phyloP scores from a whole-genome alignment of 2,329 filamentous ascomycete species.

The Scedosporium boydii region DNA sequence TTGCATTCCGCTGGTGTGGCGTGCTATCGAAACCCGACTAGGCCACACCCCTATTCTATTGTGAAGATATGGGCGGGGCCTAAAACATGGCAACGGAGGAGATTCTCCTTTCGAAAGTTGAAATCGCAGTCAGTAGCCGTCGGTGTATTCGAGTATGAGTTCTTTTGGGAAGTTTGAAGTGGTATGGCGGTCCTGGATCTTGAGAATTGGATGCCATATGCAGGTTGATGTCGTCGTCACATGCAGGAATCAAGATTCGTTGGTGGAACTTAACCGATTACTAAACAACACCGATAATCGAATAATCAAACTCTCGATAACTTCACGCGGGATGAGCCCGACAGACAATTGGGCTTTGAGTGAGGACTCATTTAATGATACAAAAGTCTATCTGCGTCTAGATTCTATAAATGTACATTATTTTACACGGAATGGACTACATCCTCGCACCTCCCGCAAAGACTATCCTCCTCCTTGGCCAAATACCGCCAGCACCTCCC shows the following conservation, averaged over 20 bases:
- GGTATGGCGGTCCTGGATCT: not conserved
- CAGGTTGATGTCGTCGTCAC: not conserved
- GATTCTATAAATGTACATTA: not conserved
- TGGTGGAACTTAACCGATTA: not conserved
- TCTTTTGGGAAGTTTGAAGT: not conserved
- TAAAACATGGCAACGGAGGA: not conserved
- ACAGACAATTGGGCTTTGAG: too few species aligned
- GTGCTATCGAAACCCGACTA: not conserved
- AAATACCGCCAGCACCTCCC: constrained; percentile 82
- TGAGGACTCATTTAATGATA: too few species aligned
- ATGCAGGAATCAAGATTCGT: not conserved
- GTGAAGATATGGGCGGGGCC: not conserved
- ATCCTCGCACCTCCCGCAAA: constrained; percentile 67
- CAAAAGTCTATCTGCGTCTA: not conserved
- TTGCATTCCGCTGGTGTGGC: not conserved
- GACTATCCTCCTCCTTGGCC: constrained; percentile 50
- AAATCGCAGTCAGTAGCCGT: not conserved
- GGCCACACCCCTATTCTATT: not conserved
- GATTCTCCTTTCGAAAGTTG: not conserved
- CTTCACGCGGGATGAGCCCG: too few species aligned
- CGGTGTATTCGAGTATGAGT: not conserved
- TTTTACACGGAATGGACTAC: constrained; percentile 33
- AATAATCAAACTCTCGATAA: not conserved
- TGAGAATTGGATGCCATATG: not conserved
- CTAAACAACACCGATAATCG: not conserved